Percentiles rank a stretch among this genome's conserved stretches.
These are phyloP conservation scores for Solanum etuberosum DNA, from an alignment of 257 asterid species.

Conservation along the genomic window DNA sequence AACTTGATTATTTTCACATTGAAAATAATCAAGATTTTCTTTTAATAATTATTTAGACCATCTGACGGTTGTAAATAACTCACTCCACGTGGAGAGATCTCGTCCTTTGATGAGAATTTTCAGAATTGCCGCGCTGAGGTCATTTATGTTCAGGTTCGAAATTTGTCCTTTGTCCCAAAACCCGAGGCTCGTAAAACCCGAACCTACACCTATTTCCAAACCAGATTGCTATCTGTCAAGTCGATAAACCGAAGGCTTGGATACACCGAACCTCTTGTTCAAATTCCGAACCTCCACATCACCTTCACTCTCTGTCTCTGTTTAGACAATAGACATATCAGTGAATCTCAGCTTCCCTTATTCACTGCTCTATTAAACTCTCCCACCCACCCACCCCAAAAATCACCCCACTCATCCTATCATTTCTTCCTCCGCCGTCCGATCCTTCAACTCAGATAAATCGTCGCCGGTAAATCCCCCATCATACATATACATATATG, in stretches of 20 bases:
- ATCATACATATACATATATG: neutral
- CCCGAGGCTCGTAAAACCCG: constrained; percentile 36
- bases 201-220: neutral
- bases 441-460: neutral
- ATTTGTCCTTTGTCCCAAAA: constrained; percentile 40
- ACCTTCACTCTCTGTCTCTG: neutral
- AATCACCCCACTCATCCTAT: neutral
- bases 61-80: neutral
- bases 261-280: neutral
- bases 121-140: constrained; percentile 58
- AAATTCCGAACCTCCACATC: constrained; percentile 7
- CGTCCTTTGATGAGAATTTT: neutral
- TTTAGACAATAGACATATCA: neutral
- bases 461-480: neutral
- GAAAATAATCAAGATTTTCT: neutral
- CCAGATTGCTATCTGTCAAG: neutral
- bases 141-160: constrained; percentile 41
- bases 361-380: neutral
- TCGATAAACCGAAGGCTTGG: constrained; percentile 21
- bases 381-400: neutral
- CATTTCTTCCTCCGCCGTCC: neutral
- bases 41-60: neutral
- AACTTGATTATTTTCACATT: neutral
- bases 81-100: constrained; percentile 10
- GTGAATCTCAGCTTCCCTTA: neutral